Base-by-base conservation (phyloP, 1,284 basidiomycete genomes). In the Cutaneotrichosporon sp. region DNA sequence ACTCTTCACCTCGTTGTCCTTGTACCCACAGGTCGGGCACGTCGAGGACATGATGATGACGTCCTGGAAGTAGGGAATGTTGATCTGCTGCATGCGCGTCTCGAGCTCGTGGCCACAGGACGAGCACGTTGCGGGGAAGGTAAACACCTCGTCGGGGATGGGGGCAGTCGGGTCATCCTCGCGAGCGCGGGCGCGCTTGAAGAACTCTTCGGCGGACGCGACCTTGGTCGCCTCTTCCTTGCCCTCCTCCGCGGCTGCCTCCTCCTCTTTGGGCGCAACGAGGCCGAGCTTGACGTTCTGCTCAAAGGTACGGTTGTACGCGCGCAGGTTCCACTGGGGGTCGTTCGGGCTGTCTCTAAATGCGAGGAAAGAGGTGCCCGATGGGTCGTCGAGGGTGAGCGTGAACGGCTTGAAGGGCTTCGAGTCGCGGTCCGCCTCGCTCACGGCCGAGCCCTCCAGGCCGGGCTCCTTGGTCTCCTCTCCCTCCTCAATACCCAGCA, bases 31-130 rank as follows among this genome's bases (percentile, higher is more conserved):
- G 51, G 78, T 76, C 51, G 90, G 89, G 74, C 96, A 98, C 70
- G 97, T 96, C 22, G 93, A 94, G 22, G 93, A 96, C 94, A 98
- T 98, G 76, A 99, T 93, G 59, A 98, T 79, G 56, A 94, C 87
- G 68, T 99, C 92, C 88, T 98, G 90, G 81, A 99, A 98, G 76
- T 99, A 94, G 0, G 96, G 96, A 62, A 99, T 97, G 66, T 85
- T 85, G 65, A 98, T 87, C 69, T 88, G 90, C 80, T 98, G 94
- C 90, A 98, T 97, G 62, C 85, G 78, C 0, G 94, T 98, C 68
- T 90, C 82, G 20, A 91, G 79, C 8, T 83, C 79, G 57, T 86
- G 86, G 2, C 86, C 86, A 74, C 96, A 99, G 59, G 87, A 88
- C 9, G 89, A 88, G 74, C 96, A 98, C 3, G 82, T 79, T 0